A percentile compares a stretch with the other conserved stretches of the same genome.
Conservation (phyloP, 163 green algal species). For the Chlamydomonas reinhardtii region DNA sequence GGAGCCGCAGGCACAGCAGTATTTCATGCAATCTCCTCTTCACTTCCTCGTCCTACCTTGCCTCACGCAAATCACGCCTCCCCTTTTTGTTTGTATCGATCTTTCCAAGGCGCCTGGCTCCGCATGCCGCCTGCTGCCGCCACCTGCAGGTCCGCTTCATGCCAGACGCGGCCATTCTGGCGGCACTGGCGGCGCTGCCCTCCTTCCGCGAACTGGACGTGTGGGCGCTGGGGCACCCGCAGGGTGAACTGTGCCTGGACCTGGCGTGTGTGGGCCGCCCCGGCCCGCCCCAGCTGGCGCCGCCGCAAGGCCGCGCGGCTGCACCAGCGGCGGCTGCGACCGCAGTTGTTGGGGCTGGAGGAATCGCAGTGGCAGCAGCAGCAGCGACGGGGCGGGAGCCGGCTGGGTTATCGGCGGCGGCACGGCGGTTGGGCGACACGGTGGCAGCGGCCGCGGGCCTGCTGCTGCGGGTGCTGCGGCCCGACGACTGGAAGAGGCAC, state of each 20-base stretch:
- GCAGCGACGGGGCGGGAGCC: neutral
- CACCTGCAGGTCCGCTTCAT: conserved; percentile 22
- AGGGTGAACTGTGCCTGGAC: conserved; percentile 27
- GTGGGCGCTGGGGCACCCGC: conserved; percentile 18
- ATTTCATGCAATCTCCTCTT: too few species aligned
- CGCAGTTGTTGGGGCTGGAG: neutral
- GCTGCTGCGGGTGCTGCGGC: neutral
- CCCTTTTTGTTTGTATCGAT: too few species aligned
- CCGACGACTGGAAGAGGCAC: conserved; percentile 25
- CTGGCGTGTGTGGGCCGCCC: conserved; percentile 5
- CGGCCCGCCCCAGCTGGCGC: conserved; percentile 1
- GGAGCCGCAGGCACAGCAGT: too few species aligned
- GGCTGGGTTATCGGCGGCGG: neutral
- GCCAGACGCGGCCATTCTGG: conserved; percentile 20
- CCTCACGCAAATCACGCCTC: too few species aligned
- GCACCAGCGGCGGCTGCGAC: neutral
- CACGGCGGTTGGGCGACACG: neutral
- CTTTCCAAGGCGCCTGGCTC: too few species aligned
- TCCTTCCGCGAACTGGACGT: neutral
- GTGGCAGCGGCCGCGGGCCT: conserved; percentile 21
- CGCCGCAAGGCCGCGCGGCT: too few species aligned
- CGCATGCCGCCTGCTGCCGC: too few species aligned
- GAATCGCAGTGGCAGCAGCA: neutral
- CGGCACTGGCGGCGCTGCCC: conserved; percentile 7
- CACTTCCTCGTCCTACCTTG: too few species aligned